Base-by-base conservation (phyloP, 106 monocot species). In the Vanilla planifolia region DNA sequence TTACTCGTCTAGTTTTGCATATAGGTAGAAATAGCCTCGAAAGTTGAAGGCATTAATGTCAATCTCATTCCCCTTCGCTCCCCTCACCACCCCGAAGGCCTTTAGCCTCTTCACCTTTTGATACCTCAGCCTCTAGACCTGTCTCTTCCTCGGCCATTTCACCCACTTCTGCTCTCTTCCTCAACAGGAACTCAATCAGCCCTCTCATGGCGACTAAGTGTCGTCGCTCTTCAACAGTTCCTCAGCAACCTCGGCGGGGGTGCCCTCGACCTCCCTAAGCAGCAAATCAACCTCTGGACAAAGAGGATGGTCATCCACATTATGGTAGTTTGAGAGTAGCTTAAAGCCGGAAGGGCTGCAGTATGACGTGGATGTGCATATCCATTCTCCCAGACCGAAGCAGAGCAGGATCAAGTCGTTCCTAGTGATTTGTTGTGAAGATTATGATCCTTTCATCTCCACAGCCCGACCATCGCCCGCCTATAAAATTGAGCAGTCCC, bases 201-300 rank as follows among this genome's bases (percentile, higher is more conserved):
- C 64, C 43, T 20, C 46, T 21, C 22, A 72, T 43, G 2, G 64
- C 72, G 45, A 43, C n/a, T 64, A 55, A 2, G 21, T 13, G n/a
- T 72, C 71, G 36, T 72, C 55, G 6, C 63, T 72, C 37, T 24
- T 51, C 75, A 75, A 63, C 68, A 75, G 25, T 23, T 62, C 62
- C 35, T 76, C 76, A 4, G 76, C 76, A 17, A 76, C 70, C 41
- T 76, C 69, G 7, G 76, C 76, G 14, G 76, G 76, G 5, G 69
- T 76, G 15, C 65, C 70, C 14, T 59, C 51, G 5, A 60, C 69
- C 48, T 69, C 69, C 48, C 36, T 37, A 43, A 76, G 21, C 32
- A 76, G 11, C 20, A 16, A n/a, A 15, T 48, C 21, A 10, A 76
- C 43, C 41, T 14, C 60, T 24, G 50, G 51, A 32, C 57, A 70